Evolutionary conservation across 345 rosid genomes (phyloP), one percentile per base, ranked within the genome.

Genomic region (Limnanthes douglasii): DNA sequence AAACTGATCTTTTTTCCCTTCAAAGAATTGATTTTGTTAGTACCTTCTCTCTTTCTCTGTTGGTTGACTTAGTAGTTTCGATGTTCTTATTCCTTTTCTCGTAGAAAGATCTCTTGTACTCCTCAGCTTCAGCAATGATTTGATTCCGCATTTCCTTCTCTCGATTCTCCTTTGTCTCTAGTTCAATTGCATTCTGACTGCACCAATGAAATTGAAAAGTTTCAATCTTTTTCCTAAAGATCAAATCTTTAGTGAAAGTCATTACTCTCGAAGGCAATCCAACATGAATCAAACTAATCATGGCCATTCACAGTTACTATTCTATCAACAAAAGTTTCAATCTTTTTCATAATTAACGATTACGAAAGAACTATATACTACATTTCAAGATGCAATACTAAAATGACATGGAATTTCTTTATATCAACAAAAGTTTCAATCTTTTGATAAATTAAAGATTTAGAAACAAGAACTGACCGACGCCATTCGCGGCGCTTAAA

Each of bases 41-140:
- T 28, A 80, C 93, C 88, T 75, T 78, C 72, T 92, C 99, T 31
- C 85, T 61, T 60, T 92, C 99, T 41, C 99, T 64, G 73, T 92
- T 92, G 21, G 61, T 54, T 34, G 74, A 64, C 67, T 65, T 85
- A 68, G 70, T 77, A 5, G 79, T 64, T 56, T 90, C 88, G 26
- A 71, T 59, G 26, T 52, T 77, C 34, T 35, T 72, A 21, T 60
- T 65, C 57, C 93, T 70, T 50, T 80, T 90, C 78, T 84, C 95
- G 31, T 84, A 79, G 35, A 90, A 79, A 14, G 81, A 50, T 38
- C 70, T 62, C 51, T 66, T 90, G 40, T 48, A 84, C 29, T 79
- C 96, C 11, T 90, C 93, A 23, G 96, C 96, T 59, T 92, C 93
- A 4, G 65, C 55, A 30, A 85, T 75, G 30, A 92, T 78, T 74